A percentile compares a stretch with the other conserved stretches of the same genome.
These are phyloP conservation scores for Phaeosphaeriaceae sp. DNA, from an alignment of 2,329 filamentous ascomycete genomes.

Conservation along the genomic window DNA sequence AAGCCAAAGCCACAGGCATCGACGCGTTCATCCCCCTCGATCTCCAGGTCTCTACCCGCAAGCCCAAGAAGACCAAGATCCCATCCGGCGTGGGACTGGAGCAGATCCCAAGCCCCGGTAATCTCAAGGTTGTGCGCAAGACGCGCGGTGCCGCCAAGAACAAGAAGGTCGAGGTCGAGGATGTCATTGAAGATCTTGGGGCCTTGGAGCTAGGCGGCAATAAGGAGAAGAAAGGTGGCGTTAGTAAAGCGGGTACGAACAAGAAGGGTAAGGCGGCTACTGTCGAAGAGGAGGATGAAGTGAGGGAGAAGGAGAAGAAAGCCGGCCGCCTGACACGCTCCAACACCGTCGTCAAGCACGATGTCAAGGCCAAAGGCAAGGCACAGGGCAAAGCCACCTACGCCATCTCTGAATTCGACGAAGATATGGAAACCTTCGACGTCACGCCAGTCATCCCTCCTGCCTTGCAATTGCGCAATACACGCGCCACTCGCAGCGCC, in stretches of 20 bases:
- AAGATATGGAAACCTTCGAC: not conserved
- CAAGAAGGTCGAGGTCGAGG: not conserved
- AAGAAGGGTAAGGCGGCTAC: too few relatives aligned
- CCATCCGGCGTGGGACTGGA: not conserved
- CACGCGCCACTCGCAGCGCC: not conserved
- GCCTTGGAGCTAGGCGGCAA: not conserved
- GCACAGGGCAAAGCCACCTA: not conserved
- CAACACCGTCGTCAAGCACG: not conserved
- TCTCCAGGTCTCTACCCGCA: not conserved
- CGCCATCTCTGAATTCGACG: not conserved
- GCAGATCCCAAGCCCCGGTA: not conserved
- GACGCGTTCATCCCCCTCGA: not conserved
- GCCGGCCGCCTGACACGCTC: not conserved
- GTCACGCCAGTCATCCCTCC: not conserved
- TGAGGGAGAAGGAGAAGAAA: not conserved
- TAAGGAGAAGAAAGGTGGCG: not conserved
- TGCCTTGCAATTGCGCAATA: not conserved
- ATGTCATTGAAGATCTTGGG: too few relatives aligned
- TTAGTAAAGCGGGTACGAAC: not conserved
- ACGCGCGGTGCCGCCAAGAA: not conserved
- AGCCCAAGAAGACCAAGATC: not conserved
- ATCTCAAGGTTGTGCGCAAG: not conserved
- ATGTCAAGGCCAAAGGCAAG: not conserved
- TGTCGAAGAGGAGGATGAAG: not conserved
- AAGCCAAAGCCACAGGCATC: not conserved